Conservation (phyloP, 306 rosid species). For the Cicer arietinum region DNA sequence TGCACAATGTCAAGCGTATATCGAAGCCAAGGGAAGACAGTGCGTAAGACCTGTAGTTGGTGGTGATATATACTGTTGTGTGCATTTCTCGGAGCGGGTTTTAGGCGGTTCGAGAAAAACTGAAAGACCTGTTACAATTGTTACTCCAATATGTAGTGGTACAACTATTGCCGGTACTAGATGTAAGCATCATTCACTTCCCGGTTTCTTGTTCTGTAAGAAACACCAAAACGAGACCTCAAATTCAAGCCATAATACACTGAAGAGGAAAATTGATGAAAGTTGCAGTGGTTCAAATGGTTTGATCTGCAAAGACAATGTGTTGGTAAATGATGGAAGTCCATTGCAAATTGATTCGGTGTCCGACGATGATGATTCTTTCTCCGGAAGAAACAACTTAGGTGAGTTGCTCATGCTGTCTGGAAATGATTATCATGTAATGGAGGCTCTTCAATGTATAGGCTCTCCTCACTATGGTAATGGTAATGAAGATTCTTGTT, state of each 20-base stretch:
- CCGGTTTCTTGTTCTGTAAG: slow-evolving; percentile 77
- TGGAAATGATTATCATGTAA: slow-evolving; percentile 50
- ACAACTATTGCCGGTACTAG: slow-evolving; percentile 77
- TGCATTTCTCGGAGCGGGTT: slow-evolving; percentile 60
- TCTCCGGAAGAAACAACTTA: slow-evolving; percentile 43
- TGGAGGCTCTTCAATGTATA: slow-evolving; percentile 58
- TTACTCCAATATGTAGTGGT: slow-evolving; percentile 76
- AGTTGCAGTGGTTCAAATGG: slow-evolving; percentile 47
- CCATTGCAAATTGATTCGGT: slow-evolving; percentile 62
- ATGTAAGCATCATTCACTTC: slow-evolving; percentile 86
- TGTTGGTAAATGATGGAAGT: slow-evolving; percentile 52
- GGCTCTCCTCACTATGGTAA: slow-evolving; percentile 56
- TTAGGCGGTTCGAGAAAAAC: slow-evolving; percentile 57
- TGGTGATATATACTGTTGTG: slow-evolving; percentile 87
- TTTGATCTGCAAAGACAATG: slow-evolving; percentile 53
- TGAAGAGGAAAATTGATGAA: slow-evolving; percentile 72
- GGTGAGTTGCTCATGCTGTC: slow-evolving; percentile 49
- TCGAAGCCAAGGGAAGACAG: slow-evolving; percentile 89
- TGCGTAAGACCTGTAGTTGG: slow-evolving; percentile 84
- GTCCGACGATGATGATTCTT: slow-evolving; percentile 44
- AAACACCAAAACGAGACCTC: slow-evolving; percentile 56
- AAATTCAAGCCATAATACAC: slow-evolving; percentile 43
- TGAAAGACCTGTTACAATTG: slow-evolving; percentile 54
- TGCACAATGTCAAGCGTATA: slow-evolving; percentile 71
- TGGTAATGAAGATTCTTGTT: slow-evolving; percentile 48